Evolutionary conservation across 371 early-diverging fungal genomes (phyloP).

Genomic region (Mortierella sp.): DNA sequence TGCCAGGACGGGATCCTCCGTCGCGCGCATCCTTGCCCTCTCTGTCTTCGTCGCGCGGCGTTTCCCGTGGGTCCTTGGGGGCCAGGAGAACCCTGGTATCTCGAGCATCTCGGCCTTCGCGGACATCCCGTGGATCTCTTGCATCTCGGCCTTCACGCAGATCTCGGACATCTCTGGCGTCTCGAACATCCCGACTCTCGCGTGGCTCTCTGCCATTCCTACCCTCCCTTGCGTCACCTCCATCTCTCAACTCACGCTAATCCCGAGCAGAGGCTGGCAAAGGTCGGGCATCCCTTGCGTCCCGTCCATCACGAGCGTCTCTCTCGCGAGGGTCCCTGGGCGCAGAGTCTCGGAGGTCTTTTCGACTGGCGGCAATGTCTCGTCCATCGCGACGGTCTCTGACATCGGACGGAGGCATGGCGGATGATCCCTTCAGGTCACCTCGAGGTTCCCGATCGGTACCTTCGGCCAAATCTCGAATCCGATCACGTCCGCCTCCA

Average conservation of each 20-base stretch:
- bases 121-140: slow-evolving; percentile 21
- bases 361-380: slow-evolving; percentile 22
- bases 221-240: background rate
- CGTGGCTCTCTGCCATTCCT: slow-evolving; percentile 15
- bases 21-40: slow-evolving; percentile 14
- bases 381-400: slow-evolving; percentile 26
- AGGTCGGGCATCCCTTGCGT: slow-evolving; percentile 23
- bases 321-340: slow-evolving; percentile 51
- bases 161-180: slow-evolving; percentile 11
- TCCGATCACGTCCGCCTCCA: slow-evolving; percentile 14
- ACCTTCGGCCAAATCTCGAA: slow-evolving; percentile 5
- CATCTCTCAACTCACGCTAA: slow-evolving; percentile 14
- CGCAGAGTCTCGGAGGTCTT: slow-evolving; percentile 47
- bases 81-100: slow-evolving; percentile 9
- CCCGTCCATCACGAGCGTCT: slow-evolving; percentile 33
- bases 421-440: background rate
- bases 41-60: slow-evolving; percentile 3
- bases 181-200: slow-evolving; percentile 18
- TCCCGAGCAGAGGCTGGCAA: background rate
- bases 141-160: slow-evolving; percentile 18
- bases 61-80: slow-evolving; percentile 27
- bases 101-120: slow-evolving; percentile 23
- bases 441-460: slow-evolving; percentile 11
- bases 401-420: background rate
- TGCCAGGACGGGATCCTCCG: background rate